These are phyloP conservation scores for Carex arenaria DNA, from an alignment of 202 grass and related monocot species.

Conservation along the genomic window DNA sequence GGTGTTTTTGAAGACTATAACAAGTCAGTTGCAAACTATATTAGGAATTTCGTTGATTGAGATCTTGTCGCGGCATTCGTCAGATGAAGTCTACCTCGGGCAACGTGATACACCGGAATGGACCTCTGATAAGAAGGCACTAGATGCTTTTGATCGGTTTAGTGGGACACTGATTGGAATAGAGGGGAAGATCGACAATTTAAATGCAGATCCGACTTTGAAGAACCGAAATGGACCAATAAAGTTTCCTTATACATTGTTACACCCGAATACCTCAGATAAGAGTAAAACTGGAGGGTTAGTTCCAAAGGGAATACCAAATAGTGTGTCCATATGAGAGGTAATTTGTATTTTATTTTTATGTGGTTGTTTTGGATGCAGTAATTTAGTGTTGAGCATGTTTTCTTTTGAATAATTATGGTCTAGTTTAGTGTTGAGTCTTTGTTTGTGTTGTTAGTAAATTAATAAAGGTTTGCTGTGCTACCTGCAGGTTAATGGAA, in stretches of 20 bases:
- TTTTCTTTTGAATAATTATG: no score
- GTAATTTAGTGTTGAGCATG: no score
- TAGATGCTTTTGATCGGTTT: slow-evolving; percentile 29
- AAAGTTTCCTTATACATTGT: no score
- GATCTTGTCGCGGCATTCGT: slow-evolving; percentile 37
- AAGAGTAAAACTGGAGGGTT: slow-evolving; percentile 11
- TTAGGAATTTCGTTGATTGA: slow-evolving; percentile 23
- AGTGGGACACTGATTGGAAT: slow-evolving; percentile 33
- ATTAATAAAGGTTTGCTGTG: no score
- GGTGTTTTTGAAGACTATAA: no score
- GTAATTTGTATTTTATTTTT: no score
- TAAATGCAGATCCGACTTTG: slow-evolving; percentile 38
- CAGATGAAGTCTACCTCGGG: slow-evolving; percentile 45
- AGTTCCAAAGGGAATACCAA: slow-evolving; percentile 51
- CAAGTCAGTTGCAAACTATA: no score
- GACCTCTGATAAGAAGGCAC: slow-evolving; percentile 28
- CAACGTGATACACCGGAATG: slow-evolving; percentile 23
- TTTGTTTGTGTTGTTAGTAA: no score
- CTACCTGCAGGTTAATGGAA: no score
- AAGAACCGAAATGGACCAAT: slow-evolving; percentile 33
- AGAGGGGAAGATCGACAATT: slow-evolving; percentile 43
- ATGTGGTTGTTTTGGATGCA: no score
- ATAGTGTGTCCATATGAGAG: slow-evolving; percentile 69
- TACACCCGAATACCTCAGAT: slow-evolving; percentile 1
- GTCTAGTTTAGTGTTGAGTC: no score